A percentile compares a stretch with the other conserved stretches of the same genome.
Conservation (phyloP, 106 monocot genomes). For the Narthecium ossifragum region DNA sequence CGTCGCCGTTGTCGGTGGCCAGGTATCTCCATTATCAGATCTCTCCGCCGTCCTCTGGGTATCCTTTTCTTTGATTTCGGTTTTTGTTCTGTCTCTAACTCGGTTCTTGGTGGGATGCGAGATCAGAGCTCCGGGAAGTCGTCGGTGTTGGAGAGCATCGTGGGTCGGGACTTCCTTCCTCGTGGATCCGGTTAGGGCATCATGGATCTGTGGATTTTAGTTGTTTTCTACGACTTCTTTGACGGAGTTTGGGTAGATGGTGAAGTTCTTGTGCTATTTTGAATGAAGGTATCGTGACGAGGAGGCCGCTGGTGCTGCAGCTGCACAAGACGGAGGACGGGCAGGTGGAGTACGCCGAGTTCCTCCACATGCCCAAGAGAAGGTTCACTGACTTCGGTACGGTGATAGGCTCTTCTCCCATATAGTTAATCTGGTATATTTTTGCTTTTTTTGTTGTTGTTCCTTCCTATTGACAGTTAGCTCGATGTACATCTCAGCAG, state of each 20-base stretch:
- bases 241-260: background rate
- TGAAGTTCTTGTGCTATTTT: slow-evolving; percentile 8
- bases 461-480: too few relatives aligned
- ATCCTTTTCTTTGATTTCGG: background rate
- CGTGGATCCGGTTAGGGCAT: slow-evolving; percentile 62
- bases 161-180: slow-evolving; percentile 72
- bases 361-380: slow-evolving; percentile 63
- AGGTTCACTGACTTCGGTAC: slow-evolving; percentile 67
- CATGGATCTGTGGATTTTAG: slow-evolving; percentile 3
- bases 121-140: slow-evolving; percentile 79
- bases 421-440: too few relatives aligned
- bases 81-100: too few relatives aligned
- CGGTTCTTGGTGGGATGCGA: background rate
- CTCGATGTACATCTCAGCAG: too few relatives aligned
- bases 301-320: slow-evolving; percentile 90
- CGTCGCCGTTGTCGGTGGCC: slow-evolving; percentile 64
- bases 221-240: background rate
- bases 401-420: too few relatives aligned
- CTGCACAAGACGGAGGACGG: slow-evolving; percentile 73
- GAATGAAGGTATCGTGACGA: slow-evolving; percentile 81
- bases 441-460: too few relatives aligned
- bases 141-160: slow-evolving; percentile 81
- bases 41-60: background rate
- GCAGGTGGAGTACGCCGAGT: slow-evolving; percentile 62
- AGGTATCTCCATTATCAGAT: slow-evolving; percentile 28